Percentiles rank a stretch among this genome's conserved stretches.
These are phyloP conservation scores for Heritiera littoralis DNA, from an alignment of 345 rosid genomes.

Conservation along the genomic window DNA sequence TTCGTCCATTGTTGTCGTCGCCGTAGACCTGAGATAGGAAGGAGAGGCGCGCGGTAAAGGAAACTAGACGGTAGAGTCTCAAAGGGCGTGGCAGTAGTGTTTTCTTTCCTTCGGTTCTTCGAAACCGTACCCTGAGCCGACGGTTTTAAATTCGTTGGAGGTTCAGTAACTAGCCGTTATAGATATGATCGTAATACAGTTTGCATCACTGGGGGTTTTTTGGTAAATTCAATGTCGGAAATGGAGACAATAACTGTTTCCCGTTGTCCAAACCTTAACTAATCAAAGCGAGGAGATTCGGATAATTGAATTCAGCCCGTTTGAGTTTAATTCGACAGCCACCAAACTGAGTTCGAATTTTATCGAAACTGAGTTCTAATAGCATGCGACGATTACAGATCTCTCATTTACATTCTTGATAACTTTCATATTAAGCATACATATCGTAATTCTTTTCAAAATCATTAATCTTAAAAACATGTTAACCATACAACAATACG, in stretches of 20 bases:
- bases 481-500: no score
- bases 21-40: conserved; percentile 15
- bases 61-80: conserved; percentile 16
- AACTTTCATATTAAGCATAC: no score
- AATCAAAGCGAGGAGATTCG: no score
- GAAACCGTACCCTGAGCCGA: conserved; percentile 19
- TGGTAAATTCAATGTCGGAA: not conserved
- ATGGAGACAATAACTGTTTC: not conserved
- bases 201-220: not conserved
- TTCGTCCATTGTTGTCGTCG: conserved; percentile 47
- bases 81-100: conserved; percentile 10
- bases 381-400: no score
- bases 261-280: not conserved
- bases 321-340: no score
- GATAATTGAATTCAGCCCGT: no score
- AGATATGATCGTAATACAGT: conserved; percentile 3
- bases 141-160: conserved; percentile 11
- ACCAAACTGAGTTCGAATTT: no score
- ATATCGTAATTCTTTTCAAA: no score
- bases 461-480: no score
- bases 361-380: no score
- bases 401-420: no score
- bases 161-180: conserved; percentile 19
- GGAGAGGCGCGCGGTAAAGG: conserved; percentile 11
- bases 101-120: not conserved